Evolutionary conservation across 1,284 basidiomycete species (phyloP), one percentile per base, ranked within the genome.

Genomic region (Agaricales sp.): DNA sequence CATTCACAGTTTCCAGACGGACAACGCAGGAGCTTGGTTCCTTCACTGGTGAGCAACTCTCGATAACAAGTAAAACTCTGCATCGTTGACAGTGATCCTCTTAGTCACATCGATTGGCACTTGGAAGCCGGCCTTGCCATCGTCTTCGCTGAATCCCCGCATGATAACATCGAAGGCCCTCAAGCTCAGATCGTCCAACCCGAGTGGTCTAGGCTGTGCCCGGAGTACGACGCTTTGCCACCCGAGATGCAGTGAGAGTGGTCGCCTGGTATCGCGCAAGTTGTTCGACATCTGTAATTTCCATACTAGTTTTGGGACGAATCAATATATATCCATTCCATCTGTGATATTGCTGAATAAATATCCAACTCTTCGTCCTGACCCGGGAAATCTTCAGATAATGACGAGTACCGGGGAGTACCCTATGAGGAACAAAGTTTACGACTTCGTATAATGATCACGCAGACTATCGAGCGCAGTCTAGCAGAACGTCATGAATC

Each of bases 11-110:
- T 35, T 35, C n/a, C 8, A 35, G 30, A 35, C 55, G 44, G 59
- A 60, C 43, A 68, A 67, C 51, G 63, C 67, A 2, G 66, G 67
- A 20, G 63, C 67, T 4, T 68, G 67, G 67, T 66, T 67, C 61
- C 58, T 68, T 50, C 67, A 59, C 52, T 68, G 65, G 63, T 66
- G 26, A 24, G 59, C 46, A 22, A 11, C 16, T 45, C 43, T 16
- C 30, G n/a, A n/a, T n/a, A n/a, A n/a, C n/a, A n/a, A n/a, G n/a
- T n/a, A n/a, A n/a, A n/a, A n/a, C n/a, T n/a, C n/a, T n/a, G n/a
- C n/a, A n/a, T n/a, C n/a, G n/a, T n/a, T 35, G 30, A 35, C n/a
- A n/a, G 30, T 35, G 30, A 11, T 35, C 30, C 8, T 35, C 11
- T 8, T 35, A 35, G 41, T 19, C 65, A 66, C 54, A 65, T 67